These are phyloP conservation scores for Xylariales sp. DNA, from an alignment of 2,329 filamentous ascomycete species.

Conservation along the genomic window DNA sequence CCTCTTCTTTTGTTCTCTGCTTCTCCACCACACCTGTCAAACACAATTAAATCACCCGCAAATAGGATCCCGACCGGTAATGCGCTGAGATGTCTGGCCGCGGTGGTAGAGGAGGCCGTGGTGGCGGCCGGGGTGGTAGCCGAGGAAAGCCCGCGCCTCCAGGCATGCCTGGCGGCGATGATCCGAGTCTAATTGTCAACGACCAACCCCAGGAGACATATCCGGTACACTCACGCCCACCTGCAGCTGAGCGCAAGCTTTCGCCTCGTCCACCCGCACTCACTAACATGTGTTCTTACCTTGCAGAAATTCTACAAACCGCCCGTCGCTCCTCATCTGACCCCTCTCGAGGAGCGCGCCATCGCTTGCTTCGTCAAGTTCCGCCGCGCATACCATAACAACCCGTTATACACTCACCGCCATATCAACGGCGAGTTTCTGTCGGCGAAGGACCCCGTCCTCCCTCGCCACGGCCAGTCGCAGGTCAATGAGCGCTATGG, in stretches of 20 bases:
- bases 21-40: neutral
- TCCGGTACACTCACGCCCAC: slow-evolving; percentile 56
- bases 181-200: slow-evolving; percentile 61
- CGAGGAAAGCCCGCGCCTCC: slow-evolving; percentile 56
- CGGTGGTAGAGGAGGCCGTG: slow-evolving; percentile 64
- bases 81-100: slow-evolving; percentile 61
- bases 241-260: neutral
- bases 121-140: slow-evolving; percentile 60
- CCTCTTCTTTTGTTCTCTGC: too few species aligned
- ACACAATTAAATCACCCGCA: neutral
- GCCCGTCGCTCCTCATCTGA: slow-evolving; percentile 58
- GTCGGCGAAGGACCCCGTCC: slow-evolving; percentile 53
- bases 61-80: slow-evolving; percentile 5
- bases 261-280: neutral
- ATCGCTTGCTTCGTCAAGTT: slow-evolving; percentile 66
- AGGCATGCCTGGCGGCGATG: slow-evolving; percentile 65
- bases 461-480: slow-evolving; percentile 64
- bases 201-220: slow-evolving; percentile 69
- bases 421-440: slow-evolving; percentile 50
- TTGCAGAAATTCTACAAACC: slow-evolving; percentile 61
- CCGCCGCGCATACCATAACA: slow-evolving; percentile 66
- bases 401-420: slow-evolving; percentile 67
- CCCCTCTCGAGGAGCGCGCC: slow-evolving; percentile 57
- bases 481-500: slow-evolving; percentile 69
- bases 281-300: slow-evolving; percentile 18